Conservation (phyloP, 257 asterid species). For the Petunia secreta region DNA sequence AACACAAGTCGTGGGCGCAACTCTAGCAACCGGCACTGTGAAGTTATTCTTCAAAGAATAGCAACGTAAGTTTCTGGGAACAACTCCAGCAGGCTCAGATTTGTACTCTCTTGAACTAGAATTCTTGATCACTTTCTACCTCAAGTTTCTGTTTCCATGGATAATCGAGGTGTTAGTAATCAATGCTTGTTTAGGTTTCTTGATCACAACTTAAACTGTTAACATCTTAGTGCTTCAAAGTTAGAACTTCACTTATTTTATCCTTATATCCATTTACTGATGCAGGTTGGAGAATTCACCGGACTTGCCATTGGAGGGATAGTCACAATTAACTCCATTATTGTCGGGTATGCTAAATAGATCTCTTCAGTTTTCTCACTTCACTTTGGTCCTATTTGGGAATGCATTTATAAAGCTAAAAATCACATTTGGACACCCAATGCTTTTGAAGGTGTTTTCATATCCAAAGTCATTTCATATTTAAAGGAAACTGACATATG, state of each 20-base stretch:
- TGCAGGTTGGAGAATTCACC: slow-evolving; percentile 15
- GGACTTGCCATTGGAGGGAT: slow-evolving; percentile 39
- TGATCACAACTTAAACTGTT: not conserved
- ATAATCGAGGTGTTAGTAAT: slow-evolving; percentile 21
- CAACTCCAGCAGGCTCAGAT: slow-evolving; percentile 26
- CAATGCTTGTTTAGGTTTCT: not conserved
- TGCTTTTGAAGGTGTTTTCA: not conserved
- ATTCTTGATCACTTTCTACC: slow-evolving; percentile 26
- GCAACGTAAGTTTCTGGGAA: slow-evolving; percentile 21
- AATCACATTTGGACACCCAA: not conserved
- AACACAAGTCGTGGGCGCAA: slow-evolving; percentile 20
- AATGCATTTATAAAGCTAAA: not conserved
- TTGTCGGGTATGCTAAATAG: slow-evolving; percentile 37
- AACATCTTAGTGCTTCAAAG: not conserved
- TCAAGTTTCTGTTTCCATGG: not conserved
- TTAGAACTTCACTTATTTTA: not conserved
- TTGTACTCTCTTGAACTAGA: slow-evolving; percentile 21
- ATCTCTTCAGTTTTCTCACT: not conserved
- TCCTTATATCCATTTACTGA: not conserved
- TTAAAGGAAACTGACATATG: not conserved
- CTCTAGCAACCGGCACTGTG: slow-evolving; percentile 25
- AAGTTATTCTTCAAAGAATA: slow-evolving; percentile 18
- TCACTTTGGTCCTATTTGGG: not conserved
- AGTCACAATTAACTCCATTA: slow-evolving; percentile 31
- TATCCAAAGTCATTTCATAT: not conserved